Percentiles rank a stretch among this genome's conserved stretches.
Evolutionary conservation across 768 basidiomycete species (phyloP).

Genomic region (Suillus discolor): DNA sequence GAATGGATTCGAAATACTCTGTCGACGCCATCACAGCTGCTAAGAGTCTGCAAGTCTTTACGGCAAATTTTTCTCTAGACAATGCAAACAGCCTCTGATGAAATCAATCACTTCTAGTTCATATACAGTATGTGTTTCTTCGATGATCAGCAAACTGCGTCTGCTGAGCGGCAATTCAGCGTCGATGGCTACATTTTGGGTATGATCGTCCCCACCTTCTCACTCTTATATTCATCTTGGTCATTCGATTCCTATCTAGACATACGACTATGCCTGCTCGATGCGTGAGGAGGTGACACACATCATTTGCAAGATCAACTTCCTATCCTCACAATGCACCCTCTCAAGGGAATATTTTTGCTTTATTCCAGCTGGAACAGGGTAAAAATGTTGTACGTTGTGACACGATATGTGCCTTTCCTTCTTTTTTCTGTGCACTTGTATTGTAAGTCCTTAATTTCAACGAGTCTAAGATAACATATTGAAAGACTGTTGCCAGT

Average conservation of each 20-base stretch:
- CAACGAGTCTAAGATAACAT: not conserved
- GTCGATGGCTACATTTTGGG: constrained; percentile 12
- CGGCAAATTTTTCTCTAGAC: not conserved
- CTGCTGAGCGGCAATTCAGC: not conserved
- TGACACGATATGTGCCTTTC: constrained; percentile 10
- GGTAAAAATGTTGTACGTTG: constrained; percentile 5
- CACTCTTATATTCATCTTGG: not conserved
- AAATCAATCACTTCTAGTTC: not conserved
- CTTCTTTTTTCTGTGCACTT: constrained; percentile 6
- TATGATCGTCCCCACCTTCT: not conserved
- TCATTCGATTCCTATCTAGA: not conserved
- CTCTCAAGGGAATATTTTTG: constrained; percentile 5
- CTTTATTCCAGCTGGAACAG: not conserved
- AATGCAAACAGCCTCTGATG: not conserved
- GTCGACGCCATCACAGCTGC: not conserved
- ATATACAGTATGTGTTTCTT: constrained; percentile 1
- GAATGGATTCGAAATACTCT: constrained; percentile 1
- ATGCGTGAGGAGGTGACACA: not conserved
- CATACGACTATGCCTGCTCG: constrained; percentile 7
- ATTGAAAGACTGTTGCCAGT: not conserved
- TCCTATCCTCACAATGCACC: not conserved
- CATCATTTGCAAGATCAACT: not conserved
- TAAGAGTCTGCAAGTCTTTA: constrained; percentile 1
- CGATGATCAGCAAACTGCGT: not conserved
- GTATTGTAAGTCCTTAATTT: constrained; percentile 3